Evolutionary conservation across 2,329 filamentous ascomycete genomes (phyloP).

Genomic region (Sporothrix brunneoviolacea): DNA sequence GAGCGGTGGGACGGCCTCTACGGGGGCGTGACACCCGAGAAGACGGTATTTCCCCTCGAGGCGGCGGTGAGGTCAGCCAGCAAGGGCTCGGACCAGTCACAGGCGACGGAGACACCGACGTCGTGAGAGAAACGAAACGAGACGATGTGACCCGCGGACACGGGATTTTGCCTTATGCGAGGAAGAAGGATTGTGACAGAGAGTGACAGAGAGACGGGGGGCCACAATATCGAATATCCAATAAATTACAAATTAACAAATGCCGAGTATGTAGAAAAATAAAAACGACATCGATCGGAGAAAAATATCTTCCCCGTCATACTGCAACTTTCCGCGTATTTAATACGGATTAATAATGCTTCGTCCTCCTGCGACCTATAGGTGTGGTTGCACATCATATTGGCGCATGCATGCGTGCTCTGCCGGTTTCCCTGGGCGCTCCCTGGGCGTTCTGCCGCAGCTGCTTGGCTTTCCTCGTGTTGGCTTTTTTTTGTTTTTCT

Average conservation of each 20-base stretch:
- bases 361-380: too few relatives aligned
- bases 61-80: not conserved
- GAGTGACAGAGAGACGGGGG: too few relatives aligned
- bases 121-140: not conserved
- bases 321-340: too few relatives aligned
- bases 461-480: not conserved
- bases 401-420: not conserved
- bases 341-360: too few relatives aligned
- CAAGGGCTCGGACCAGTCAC: not conserved
- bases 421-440: not conserved
- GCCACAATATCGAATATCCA: too few relatives aligned
- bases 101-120: not conserved
- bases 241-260: too few relatives aligned
- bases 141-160: too few relatives aligned
- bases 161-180: not conserved
- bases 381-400: not conserved
- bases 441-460: too few relatives aligned
- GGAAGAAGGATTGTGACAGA: too few relatives aligned
- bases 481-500: not conserved
- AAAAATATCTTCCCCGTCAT: too few relatives aligned
- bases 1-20: slow-evolving; percentile 48
- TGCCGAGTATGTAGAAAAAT: too few relatives aligned
- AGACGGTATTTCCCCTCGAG: not conserved
- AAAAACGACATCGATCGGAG: too few relatives aligned
- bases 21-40: slow-evolving; percentile 33